phyloP scores from a whole-genome alignment of 805 yeast species.

The Tetrapisispora nanseiensis region DNA sequence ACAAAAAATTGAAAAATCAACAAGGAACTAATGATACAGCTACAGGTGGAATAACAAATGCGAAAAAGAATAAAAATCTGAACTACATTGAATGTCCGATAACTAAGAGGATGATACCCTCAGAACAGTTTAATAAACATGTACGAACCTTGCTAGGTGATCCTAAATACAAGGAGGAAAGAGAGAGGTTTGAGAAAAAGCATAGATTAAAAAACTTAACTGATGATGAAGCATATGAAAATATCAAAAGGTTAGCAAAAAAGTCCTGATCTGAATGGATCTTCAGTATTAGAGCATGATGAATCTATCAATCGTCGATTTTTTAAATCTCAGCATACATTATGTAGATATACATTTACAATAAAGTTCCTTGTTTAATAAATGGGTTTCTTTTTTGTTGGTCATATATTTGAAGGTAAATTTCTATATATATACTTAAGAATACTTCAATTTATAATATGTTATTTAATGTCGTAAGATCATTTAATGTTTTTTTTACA shows the following conservation, averaged over 20 bases:
- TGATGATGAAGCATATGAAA: constrained; percentile 51
- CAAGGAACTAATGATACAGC: not conserved
- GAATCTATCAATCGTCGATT: no score
- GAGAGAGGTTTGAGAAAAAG: constrained; percentile 45
- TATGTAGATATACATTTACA: no score
- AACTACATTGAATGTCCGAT: constrained; percentile 61
- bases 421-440: no score
- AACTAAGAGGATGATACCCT: constrained; percentile 62
- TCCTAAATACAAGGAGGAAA: constrained; percentile 67
- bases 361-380: no score
- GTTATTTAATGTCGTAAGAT: no score
- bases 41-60: not conserved
- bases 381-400: no score
- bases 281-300: no score
- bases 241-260: constrained; percentile 41
- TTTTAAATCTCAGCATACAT: no score
- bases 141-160: constrained; percentile 60
- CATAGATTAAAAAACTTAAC: constrained; percentile 42
- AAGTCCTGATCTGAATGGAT: no score
- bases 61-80: not conserved
- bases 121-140: constrained; percentile 60
- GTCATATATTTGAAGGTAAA: no score
- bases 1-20: constrained; percentile 14
- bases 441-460: no score
- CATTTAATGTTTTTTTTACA: no score